Base-by-base conservation (phyloP, 164 flowering plant species). In the Vitis amurensis region DNA sequence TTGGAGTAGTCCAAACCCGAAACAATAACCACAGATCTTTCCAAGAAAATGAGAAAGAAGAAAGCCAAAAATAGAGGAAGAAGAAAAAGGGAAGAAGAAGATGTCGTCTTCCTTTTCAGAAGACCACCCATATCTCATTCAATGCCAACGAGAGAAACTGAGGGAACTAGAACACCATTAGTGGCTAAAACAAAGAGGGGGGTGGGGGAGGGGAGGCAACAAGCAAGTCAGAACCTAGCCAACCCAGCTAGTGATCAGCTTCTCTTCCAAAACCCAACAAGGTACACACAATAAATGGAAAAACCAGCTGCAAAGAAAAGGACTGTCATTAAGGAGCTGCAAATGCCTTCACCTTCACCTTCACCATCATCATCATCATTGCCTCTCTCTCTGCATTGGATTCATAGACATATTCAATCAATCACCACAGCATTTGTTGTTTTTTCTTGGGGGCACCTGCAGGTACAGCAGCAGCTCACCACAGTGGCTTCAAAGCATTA, bases 1-100 rank as follows among this genome's bases (percentile, higher is more conserved):
- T 58, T 77, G 2, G 96, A 86, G 86, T 85, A 76, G 67, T 91
- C 86, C 37, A 85, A 78, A n/a, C 65, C 84, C 17, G 70, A 75
- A 68, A 65, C 80, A 68, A 67, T 79, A 9, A 55, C 59, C 0
- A 49, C 11, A 37, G 59, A 66, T 23, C 50, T 37, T 57, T 70
- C 61, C 4, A 29, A 61, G 51, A 77, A 59, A 27, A 82, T 10
- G 30, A 61, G 23, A 48, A 70, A 19, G 17, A 73, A 16, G 30
- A 70, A 56, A 57, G 66, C 10, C 7, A 76, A 29, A 57, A 64
- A 66, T 64, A 55, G 69, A 65, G 19, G 73, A 73, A 70, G 75
- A 31, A 66, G 77, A 71, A 9, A 37, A 60, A 9, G 47, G 17
- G 50, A 27, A n/a, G 19, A 5, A 10, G n/a, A 53, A 14, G 31